Evolutionary conservation across 495 filamentous ascomycete genomes (phyloP), one percentile per base, ranked within the genome.

Genomic region (Letharia lupina): DNA sequence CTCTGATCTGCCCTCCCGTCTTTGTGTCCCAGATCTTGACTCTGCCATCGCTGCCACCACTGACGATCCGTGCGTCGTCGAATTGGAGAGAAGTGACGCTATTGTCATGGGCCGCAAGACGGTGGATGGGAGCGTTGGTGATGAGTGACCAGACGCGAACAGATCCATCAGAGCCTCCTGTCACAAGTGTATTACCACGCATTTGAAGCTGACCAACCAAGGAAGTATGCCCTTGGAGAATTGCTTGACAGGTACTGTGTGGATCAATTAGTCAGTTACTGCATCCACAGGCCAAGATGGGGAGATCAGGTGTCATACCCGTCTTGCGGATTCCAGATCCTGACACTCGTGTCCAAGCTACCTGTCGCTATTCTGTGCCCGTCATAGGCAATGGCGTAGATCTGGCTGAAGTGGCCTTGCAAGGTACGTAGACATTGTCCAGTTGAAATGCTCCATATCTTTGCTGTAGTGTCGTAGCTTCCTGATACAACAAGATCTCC

Each of bases 1-100:
- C 94, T 39, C 94, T 86, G 33, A 98, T 87, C n/a, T 96, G 80
- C 41, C 87, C 86, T 20, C 95, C 95, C 3, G 89, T 92, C 76
- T 91, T 89, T 45, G 97, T 79, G 77, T 95, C 93, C 94, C 94
- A 98, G 50, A 98, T 89, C 74, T 97, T 98, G 63, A 98, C 94
- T 47, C 95, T 84, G 13, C 94, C 94, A 77, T 98, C 95, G 71
- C 90, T 94, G 28, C 94, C 94, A 66, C 94, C 94, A 70, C 89
- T 94, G 45, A 98, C 95, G 61, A 98, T 92, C 41, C 94, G 84
- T 41, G 86, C 89, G 72, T 96, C 91, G 72, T 98, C 94, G 71
- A 98, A 98, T 74, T 98, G 94, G 61, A 98, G 80, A 73, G 91
- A 96, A 0, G 95, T 98, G 39, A 98, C 94, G 67, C 91, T 96